Evolutionary conservation across 768 basidiomycete species (phyloP), one percentile per base, ranked within the genome.

Genomic region (Infundibulicybe gibba): DNA sequence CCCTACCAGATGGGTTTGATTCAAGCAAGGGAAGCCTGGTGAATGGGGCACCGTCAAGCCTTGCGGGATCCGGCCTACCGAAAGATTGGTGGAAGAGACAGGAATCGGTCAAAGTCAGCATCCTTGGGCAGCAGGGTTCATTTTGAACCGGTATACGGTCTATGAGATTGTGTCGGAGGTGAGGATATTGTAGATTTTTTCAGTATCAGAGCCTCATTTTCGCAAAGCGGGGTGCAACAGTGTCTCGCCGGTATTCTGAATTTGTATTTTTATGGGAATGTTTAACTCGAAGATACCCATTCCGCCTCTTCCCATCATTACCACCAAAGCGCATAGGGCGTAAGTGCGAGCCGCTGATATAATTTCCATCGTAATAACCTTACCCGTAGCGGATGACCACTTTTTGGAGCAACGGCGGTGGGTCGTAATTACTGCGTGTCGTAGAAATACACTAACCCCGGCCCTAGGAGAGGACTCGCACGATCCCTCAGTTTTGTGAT

Each of bases 311-410:
- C 53, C 85, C 90, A 14, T 69, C 80, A 3, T 68, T 98, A 25
- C 97, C 97, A 13, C 97, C 97, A 0, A 98, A 98, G 65, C 80
- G 93, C 40, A 75, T 98, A 51, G 90, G 90, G 64, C 83, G 91
- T 92, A 56, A 71, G 90, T 74, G 17, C 5, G 25, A 32, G 33
- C n/a, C 40, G 37, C 45, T 55, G 17, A 48, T 55, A 49, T 41
- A 35, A 47, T 31, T 33, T 25, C 33, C 40, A 41, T 47, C 57
- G 49, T 31, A 49, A 41, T 45, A 39, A 41, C 35, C 32, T 12
- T 16, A 15, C 31, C 31, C 13, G 20, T 54, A 87, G 90, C 89
- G 32, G 97, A 98, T 61, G 89, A 90, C 37, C 76, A 79, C 31
- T 99, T 98, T 60, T 68, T 97, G 45, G 94, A 98, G 58, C 90